Percentiles rank a stretch among this genome's conserved stretches.
Conservation (phyloP, 441 rosid genomes). For the Pelargonium australe region DNA sequence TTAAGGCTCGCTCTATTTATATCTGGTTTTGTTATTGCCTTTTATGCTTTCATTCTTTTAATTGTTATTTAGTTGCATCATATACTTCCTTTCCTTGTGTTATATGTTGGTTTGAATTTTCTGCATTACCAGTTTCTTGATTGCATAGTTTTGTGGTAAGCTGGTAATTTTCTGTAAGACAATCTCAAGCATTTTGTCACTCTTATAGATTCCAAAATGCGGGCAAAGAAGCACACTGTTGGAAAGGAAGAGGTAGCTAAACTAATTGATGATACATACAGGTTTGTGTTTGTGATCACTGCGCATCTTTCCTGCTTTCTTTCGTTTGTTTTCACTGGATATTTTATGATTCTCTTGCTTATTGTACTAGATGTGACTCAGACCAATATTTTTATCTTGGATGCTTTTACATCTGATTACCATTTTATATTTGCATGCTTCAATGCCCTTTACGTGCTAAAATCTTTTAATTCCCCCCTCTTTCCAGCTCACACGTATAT, state of each 20-base stretch:
- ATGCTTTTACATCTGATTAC: not conserved
- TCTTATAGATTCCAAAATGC: constrained; percentile 48
- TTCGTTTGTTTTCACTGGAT: too few relatives aligned
- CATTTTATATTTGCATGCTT: not conserved
- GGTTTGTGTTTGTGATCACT: constrained; percentile 37
- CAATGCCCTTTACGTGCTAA: too few relatives aligned
- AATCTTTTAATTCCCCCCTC: not conserved
- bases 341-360: too few relatives aligned
- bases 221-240: constrained; percentile 61
- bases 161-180: not conserved
- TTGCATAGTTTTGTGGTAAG: not conserved
- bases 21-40: not conserved
- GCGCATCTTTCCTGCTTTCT: not conserved
- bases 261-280: constrained; percentile 82
- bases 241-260: constrained; percentile 84
- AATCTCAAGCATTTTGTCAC: constrained; percentile 8
- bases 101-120: not conserved
- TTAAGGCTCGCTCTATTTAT: constrained; percentile 1
- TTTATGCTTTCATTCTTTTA: not conserved
- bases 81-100: too few relatives aligned
- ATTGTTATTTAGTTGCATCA: not conserved
- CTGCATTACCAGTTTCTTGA: not conserved
- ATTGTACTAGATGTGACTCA: too few relatives aligned
- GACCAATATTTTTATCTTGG: too few relatives aligned
- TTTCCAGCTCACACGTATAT: constrained; percentile 7